Conservation (phyloP, 2,329 filamentous ascomycete genomes). For the Colletotrichum echinochloae region DNA sequence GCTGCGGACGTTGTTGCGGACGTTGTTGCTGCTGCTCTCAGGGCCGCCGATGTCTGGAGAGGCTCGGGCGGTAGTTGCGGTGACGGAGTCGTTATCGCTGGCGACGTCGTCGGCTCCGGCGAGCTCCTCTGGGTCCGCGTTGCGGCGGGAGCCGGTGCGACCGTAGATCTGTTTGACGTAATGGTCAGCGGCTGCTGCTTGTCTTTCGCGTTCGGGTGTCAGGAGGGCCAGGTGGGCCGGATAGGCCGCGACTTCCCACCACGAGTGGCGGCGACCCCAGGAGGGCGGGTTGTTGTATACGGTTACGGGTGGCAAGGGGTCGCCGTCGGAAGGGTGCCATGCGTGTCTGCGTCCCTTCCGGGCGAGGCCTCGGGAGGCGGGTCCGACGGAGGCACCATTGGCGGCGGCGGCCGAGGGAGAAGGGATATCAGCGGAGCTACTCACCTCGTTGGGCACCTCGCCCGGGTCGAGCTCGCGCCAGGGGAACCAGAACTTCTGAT, state of each 20-base stretch:
- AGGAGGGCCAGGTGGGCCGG: not conserved
- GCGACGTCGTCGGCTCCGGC: not conserved
- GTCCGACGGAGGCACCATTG: not conserved
- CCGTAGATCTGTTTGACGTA: conserved; percentile 23
- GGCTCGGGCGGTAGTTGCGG: not conserved
- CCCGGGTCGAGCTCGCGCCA: conserved; percentile 36
- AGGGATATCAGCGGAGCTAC: not conserved
- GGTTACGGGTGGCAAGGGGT: conserved; percentile 1
- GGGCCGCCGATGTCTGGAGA: not conserved
- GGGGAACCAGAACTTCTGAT: conserved; percentile 36
- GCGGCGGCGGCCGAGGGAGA: not conserved
- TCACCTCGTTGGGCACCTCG: conserved; percentile 32
- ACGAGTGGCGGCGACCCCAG: conserved; percentile 31
- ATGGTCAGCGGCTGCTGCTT: not conserved
- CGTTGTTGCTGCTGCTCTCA: not conserved
- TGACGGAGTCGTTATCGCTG: not conserved
- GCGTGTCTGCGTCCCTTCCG: not conserved
- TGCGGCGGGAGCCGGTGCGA: conserved; percentile 14
- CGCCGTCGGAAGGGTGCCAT: not conserved
- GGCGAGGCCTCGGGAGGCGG: not conserved
- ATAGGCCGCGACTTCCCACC: conserved; percentile 7
- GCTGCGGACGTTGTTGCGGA: not conserved
- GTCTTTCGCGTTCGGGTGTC: not conserved
- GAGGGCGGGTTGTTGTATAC: conserved; percentile 2
- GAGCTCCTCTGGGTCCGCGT: conserved; percentile 2